Evolutionary conservation across 495 filamentous ascomycete genomes (phyloP), one percentile per base, ranked within the genome.

Genomic region (Lasiosphaeris hirsuta): DNA sequence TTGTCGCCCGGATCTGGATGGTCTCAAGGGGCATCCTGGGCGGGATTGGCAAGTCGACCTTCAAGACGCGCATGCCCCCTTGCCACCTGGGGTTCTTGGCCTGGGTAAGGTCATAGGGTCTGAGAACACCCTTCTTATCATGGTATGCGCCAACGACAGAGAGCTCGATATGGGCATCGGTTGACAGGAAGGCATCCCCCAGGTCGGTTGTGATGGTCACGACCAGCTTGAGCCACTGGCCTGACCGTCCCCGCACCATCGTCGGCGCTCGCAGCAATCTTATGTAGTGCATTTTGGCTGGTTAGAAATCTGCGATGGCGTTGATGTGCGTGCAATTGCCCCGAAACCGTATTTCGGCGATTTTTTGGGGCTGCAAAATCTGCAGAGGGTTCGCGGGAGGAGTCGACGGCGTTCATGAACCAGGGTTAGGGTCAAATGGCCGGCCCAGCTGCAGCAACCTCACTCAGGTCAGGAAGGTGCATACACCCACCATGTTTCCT

Each of bases 171-270:
- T 78, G 76, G 37, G 81, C 69, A 63, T 86, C 80, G n/a, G 82
- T 72, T 17, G 78, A 76, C n/a, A 92, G 81, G 67, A 94, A 95
- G 1, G 81, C 78, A 69, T 98, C 93, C 2, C 93, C 92, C 7
- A 98, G 76, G 66, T 98, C 94, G 38, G 92, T 94, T 39, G 90
- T 90, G 68, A 98, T 84, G 49, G 90, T 91, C 53, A 97, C 75
- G 51, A 71, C 78, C 5, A 78, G 41, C 10, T 71, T 74, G 48
- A 74, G 67, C 19, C 52, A 36, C 45, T 74, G 73, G 33, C 69
- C 69, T 54, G 68, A 67, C 48, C 75, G 19, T 9, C 58, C 55
- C 15, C 60, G 60, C 49, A 71, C 74, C 52, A 81, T 59, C 56
- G 74, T 74, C 0, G 88, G 86, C 1, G 85, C 73, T 48, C 91